Base-by-base conservation (phyloP, 2,329 filamentous ascomycete species). In the Cladophialophora psammophila region DNA sequence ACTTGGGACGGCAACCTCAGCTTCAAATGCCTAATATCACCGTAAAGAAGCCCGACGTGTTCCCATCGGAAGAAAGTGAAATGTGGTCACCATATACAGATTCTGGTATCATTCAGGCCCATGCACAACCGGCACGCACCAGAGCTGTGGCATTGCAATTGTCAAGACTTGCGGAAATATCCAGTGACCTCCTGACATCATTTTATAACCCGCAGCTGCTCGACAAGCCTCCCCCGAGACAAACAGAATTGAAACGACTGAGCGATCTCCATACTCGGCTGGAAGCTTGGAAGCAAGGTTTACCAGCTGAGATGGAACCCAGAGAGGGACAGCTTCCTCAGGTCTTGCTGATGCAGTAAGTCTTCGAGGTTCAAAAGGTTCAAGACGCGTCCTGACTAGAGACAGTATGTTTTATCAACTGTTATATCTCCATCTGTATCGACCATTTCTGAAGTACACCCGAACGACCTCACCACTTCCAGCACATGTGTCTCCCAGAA, bases 361-460 rank as follows among this genome's bases (percentile, higher is more conserved):
- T 87, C 6, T 64, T 5, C 36, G 31, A 26, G 12, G 20, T 13
- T 36, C 3, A n/a, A 18, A 53, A 5, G 20, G 10, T 15, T 20
- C n/a, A n/a, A 36, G 45, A 32, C 12, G 18, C 59, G 42, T 26
- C 7, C 59, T 58, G 63, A 63, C 52, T 58, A 45, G 26, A n/a
- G 45, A 26, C 74, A 97, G 94, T 81, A 98, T 98, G 94, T 97
- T 98, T 80, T 97, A 94, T 78, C 94, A 98, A 75, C 85, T 98
- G 0, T 88, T 97, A 55, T 96, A 96, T 76, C 96, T 98, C 67
- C 94, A 98, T 75, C 88, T 98, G 4, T 98, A 97, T 82, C 89
- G 94, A 5, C 94, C 95, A 0, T 98, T 98, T 76, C 85, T 98
- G 59, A 97, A 95, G 78, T 98, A 97, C 76, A 90, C 88, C 2